Evolutionary conservation across 2,329 filamentous ascomycete genomes (phyloP).

Genomic region (Phialophora macrospora): DNA sequence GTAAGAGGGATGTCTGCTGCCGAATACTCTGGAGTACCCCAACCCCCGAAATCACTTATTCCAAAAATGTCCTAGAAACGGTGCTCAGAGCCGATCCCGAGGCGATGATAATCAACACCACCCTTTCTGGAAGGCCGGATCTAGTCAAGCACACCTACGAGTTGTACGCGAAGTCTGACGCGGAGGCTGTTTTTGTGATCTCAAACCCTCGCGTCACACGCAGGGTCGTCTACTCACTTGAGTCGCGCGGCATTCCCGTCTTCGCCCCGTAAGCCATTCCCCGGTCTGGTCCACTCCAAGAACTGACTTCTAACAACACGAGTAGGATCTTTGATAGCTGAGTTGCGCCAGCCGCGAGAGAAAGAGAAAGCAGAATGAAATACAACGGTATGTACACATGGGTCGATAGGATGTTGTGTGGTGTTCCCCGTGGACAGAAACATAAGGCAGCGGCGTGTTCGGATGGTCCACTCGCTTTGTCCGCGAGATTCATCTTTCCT

Average conservation of each 20-base stretch:
- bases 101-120: conserved; percentile 71
- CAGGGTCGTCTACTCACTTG: conserved; percentile 71
- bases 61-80: conserved; percentile 59
- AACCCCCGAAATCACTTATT: conserved; percentile 66
- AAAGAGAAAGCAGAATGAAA: background rate
- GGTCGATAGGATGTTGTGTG: background rate
- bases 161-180: conserved; percentile 53
- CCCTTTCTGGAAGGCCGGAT: conserved; percentile 63
- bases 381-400: conserved; percentile 6
- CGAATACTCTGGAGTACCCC: conserved; percentile 73
- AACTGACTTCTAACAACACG: background rate
- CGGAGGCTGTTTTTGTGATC: conserved; percentile 75
- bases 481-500: background rate
- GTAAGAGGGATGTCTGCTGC: conserved; percentile 50
- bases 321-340: conserved; percentile 58
- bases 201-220: conserved; percentile 71
- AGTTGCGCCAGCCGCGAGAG: background rate
- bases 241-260: conserved; percentile 67
- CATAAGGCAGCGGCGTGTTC: background rate
- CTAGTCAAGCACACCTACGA: conserved; percentile 62
- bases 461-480: background rate
- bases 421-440: background rate
- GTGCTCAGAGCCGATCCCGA: conserved; percentile 64
- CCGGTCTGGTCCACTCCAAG: background rate
- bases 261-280: conserved; percentile 61